Evolutionary conservation across 805 yeast species (phyloP).

Genomic region (Candida rishiriensis): DNA sequence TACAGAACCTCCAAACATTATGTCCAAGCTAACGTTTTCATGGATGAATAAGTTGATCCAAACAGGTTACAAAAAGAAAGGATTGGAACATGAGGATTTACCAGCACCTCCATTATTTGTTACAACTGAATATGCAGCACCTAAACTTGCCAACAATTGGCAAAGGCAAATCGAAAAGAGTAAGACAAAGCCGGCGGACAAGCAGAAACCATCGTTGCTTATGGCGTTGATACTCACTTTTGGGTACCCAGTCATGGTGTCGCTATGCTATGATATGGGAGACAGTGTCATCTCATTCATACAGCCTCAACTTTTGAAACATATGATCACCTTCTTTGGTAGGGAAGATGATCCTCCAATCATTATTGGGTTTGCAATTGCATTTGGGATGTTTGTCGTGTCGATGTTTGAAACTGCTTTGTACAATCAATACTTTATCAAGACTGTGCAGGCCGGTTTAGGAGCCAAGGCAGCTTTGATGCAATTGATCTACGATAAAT

Average conservation of each 20-base stretch:
- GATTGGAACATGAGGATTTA: conserved; percentile 34
- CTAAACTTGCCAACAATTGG: conserved; percentile 33
- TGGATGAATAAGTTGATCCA: conserved; percentile 91
- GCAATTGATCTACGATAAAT: conserved; percentile 65
- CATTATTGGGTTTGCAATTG: conserved; percentile 58
- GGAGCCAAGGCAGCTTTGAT: conserved; percentile 62
- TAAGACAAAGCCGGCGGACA: conserved; percentile 21
- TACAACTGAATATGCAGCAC: conserved; percentile 31
- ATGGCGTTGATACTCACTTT: conserved; percentile 35
- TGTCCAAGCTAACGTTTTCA: conserved; percentile 72
- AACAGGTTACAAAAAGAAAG: conserved; percentile 48
- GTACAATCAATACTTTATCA: conserved; percentile 63
- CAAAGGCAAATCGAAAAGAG: conserved; percentile 21
- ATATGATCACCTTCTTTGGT: conserved; percentile 43
- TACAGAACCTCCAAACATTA: conserved; percentile 45
- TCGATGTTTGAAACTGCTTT: conserved; percentile 58
- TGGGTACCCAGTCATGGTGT: conserved; percentile 32
- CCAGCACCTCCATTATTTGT: conserved; percentile 38
- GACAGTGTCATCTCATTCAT: conserved; percentile 38
- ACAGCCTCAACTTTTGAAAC: conserved; percentile 55
- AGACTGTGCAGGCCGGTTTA: conserved; percentile 57
- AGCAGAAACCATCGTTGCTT: conserved; percentile 25
- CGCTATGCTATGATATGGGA: conserved; percentile 33
- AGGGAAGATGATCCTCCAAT: conserved; percentile 36
- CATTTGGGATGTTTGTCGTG: conserved; percentile 57